Conservation (phyloP, 352 stramenopile genomes). For the Ochromonadaceae sp. region DNA sequence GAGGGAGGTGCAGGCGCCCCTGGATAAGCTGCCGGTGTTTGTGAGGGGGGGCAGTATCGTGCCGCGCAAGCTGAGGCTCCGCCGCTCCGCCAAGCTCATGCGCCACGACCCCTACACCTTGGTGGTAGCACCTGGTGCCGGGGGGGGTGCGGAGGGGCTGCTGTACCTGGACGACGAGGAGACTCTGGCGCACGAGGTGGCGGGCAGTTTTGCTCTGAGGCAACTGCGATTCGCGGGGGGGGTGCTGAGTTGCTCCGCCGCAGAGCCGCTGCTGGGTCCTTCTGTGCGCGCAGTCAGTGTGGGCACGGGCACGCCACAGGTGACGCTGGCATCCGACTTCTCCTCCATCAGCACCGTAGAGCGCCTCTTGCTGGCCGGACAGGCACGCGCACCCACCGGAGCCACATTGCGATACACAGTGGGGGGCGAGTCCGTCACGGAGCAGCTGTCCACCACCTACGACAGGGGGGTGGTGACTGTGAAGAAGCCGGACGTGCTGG, state of each 20-base stretch:
- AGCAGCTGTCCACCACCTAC: conserved; percentile 46
- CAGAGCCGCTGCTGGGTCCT: background rate
- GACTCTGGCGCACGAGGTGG: conserved; percentile 45
- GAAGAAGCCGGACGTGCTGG: conserved; percentile 42
- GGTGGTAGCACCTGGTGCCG: conserved; percentile 68
- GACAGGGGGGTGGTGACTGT: conserved; percentile 53
- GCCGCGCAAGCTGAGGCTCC: conserved; percentile 76
- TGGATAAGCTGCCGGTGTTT: conserved; percentile 91
- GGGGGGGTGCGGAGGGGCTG: conserved; percentile 49
- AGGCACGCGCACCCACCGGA: conserved; percentile 32
- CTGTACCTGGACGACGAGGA: conserved; percentile 94
- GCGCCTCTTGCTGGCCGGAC: conserved; percentile 58
- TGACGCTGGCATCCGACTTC: background rate
- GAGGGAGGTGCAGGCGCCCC: conserved; percentile 33
- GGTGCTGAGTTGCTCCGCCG: conserved; percentile 32
- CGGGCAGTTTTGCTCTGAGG: conserved; percentile 1
- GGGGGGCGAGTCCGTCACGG: background rate
- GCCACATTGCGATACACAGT: conserved; percentile 21
- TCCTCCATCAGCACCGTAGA: conserved; percentile 47
- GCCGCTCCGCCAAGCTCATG: conserved; percentile 83
- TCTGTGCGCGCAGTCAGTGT: background rate
- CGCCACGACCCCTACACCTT: conserved; percentile 90
- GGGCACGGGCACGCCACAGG: background rate
- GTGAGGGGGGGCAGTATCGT: conserved; percentile 86
- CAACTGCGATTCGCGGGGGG: conserved; percentile 15